Percentiles rank a stretch among this genome's conserved stretches.
phyloP scores from a whole-genome alignment of 192 early-diverging fungal genomes.

The Phlyctochytrium bullatum region DNA sequence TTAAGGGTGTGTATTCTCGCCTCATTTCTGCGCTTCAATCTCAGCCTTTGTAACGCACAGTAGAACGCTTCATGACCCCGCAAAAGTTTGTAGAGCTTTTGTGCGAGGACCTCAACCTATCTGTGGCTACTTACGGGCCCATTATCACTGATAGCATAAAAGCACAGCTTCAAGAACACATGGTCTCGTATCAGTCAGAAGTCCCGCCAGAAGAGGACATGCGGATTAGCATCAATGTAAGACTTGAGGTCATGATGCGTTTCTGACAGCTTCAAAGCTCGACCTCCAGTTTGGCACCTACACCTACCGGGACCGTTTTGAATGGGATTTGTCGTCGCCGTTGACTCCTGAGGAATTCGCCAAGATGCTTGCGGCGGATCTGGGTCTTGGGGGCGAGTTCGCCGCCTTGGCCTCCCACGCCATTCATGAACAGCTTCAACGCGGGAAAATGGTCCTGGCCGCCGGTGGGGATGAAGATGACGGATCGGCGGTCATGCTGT shows the following conservation, averaged over 20 bases:
- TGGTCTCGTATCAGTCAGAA: not conserved
- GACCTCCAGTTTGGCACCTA: constrained; percentile 25
- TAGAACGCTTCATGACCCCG: constrained; percentile 52
- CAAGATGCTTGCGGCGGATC: constrained; percentile 59
- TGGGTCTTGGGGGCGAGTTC: constrained; percentile 81
- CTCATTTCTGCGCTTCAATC: not conserved
- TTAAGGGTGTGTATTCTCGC: constrained; percentile 48
- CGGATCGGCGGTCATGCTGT: constrained; percentile 8
- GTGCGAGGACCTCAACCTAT: constrained; percentile 73
- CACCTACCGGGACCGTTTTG: constrained; percentile 66
- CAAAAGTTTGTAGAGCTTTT: constrained; percentile 83
- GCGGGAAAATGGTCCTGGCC: constrained; percentile 5
- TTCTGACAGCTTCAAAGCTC: constrained; percentile 10
- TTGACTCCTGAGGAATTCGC: constrained; percentile 72
- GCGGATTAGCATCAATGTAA: constrained; percentile 23
- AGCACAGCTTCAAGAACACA: constrained; percentile 53
- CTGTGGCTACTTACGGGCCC: constrained; percentile 42
- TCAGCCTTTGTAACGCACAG: not conserved
- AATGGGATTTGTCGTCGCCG: constrained; percentile 81
- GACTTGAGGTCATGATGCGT: not conserved
- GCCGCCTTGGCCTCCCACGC: constrained; percentile 67
- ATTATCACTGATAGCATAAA: constrained; percentile 59
- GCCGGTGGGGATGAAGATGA: constrained; percentile 10
- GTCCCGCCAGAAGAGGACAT: constrained; percentile 22
- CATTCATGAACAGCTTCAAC: constrained; percentile 17